Evolutionary conservation across 805 yeast species (phyloP).

Genomic region (Millerozyma miso): DNA sequence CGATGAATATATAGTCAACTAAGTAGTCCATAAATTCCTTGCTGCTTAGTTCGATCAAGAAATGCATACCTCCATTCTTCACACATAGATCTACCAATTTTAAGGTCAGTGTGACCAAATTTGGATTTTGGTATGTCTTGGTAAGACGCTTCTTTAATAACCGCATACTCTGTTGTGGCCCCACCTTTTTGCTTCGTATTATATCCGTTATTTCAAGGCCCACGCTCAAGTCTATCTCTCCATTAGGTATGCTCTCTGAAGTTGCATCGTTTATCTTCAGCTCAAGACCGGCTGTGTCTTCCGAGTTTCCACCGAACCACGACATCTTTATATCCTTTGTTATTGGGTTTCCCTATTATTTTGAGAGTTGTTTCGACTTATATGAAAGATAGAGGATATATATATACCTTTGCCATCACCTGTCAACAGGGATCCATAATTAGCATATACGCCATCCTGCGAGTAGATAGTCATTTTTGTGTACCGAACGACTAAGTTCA

Average conservation of each 20-base stretch:
- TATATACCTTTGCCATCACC: neutral
- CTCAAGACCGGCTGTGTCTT: slow-evolving; percentile 45
- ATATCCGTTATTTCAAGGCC: slow-evolving; percentile 86
- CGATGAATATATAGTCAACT: slow-evolving; percentile 42
- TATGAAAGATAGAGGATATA: too few species aligned
- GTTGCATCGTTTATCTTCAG: slow-evolving; percentile 72
- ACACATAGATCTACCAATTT: slow-evolving; percentile 81
- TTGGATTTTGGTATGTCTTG: slow-evolving; percentile 62
- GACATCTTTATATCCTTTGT: slow-evolving; percentile 35
- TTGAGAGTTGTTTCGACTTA: too few species aligned
- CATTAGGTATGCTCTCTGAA: slow-evolving; percentile 85
- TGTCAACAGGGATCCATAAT: neutral
- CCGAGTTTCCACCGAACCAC: slow-evolving; percentile 44
- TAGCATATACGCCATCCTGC: neutral
- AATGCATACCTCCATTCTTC: slow-evolving; percentile 89
- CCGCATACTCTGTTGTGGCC: slow-evolving; percentile 81
- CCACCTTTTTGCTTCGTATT: slow-evolving; percentile 74
- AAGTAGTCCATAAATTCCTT: slow-evolving; percentile 84
- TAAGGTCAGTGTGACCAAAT: slow-evolving; percentile 69
- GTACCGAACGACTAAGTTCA: neutral
- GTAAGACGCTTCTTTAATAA: slow-evolving; percentile 71
- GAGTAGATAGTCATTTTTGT: neutral
- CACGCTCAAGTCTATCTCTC: slow-evolving; percentile 68
- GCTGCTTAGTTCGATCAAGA: slow-evolving; percentile 71
- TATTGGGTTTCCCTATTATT: too few species aligned